phyloP scores from a whole-genome alignment of 441 rosid genomes.

The Populus hybrid region DNA sequence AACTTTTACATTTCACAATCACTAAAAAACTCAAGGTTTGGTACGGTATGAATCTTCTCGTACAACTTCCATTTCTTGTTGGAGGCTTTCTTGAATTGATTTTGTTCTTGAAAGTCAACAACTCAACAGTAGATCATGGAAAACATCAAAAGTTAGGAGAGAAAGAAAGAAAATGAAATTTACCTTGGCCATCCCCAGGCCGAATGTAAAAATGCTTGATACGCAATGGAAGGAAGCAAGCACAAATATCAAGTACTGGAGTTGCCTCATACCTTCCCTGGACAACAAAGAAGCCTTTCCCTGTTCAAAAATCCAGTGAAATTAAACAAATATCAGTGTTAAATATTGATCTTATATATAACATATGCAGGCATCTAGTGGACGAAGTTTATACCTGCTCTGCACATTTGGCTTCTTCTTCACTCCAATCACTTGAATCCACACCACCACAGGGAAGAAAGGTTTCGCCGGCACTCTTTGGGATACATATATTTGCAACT shows the following conservation, averaged over 20 bases:
- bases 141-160: not conserved
- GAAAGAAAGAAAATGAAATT: not conserved
- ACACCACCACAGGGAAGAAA: slow-evolving; percentile 58
- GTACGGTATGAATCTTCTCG: not conserved
- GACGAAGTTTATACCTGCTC: slow-evolving; percentile 22
- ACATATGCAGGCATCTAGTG: not conserved
- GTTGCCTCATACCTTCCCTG: slow-evolving; percentile 38
- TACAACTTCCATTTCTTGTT: not conserved
- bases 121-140: not conserved
- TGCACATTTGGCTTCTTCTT: slow-evolving; percentile 45
- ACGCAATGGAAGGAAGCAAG: slow-evolving; percentile 47
- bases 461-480: slow-evolving; percentile 33
- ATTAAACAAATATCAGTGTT: not conserved
- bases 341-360: not conserved
- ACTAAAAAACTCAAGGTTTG: not conserved
- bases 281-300: slow-evolving; percentile 52
- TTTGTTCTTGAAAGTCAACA: not conserved
- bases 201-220: slow-evolving; percentile 42
- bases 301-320: slow-evolving; percentile 24
- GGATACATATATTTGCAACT: slow-evolving; percentile 62
- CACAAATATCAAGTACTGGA: slow-evolving; percentile 44
- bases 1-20: slow-evolving; percentile 10
- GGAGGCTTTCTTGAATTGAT: not conserved
- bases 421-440: slow-evolving; percentile 15
- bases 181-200: slow-evolving; percentile 60